Evolutionary conservation across 1,139 yeast species (phyloP).

Genomic region (Pichia sp.): DNA sequence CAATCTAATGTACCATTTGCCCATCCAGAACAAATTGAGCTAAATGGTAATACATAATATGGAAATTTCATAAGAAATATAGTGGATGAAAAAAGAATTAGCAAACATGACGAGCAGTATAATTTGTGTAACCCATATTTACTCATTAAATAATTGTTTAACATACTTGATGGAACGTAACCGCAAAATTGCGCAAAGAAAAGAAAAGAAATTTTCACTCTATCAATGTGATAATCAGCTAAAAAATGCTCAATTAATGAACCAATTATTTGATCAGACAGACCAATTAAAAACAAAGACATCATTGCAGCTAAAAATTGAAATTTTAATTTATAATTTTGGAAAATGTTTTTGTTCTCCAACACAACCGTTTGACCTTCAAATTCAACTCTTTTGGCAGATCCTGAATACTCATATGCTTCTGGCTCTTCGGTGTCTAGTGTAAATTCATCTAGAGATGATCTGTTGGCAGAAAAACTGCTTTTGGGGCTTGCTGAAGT

Average conservation of each 20-base stretch:
- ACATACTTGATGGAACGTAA: slow-evolving; percentile 31
- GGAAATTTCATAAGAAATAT: slow-evolving; percentile 33
- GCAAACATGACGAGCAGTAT: slow-evolving; percentile 19
- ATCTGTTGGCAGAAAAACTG: too few relatives aligned
- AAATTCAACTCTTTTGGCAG: slow-evolving; percentile 5
- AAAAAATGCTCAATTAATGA: slow-evolving; percentile 48
- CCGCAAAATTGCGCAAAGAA: slow-evolving; percentile 34
- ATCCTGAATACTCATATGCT: background rate
- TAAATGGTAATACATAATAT: slow-evolving; percentile 32
- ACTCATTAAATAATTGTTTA: slow-evolving; percentile 26
- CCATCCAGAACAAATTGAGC: slow-evolving; percentile 45
- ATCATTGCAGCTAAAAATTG: slow-evolving; percentile 40
- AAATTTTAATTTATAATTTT: slow-evolving; percentile 30
- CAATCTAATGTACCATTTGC: slow-evolving; percentile 62
- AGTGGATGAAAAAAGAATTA: slow-evolving; percentile 17
- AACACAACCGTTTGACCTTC: slow-evolving; percentile 26
- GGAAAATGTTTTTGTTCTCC: slow-evolving; percentile 34
- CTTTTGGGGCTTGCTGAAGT: too few relatives aligned
- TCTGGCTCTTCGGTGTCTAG: slow-evolving; percentile 1
- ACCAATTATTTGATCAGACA: slow-evolving; percentile 56
- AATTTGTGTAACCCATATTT: slow-evolving; percentile 29
- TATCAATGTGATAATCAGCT: slow-evolving; percentile 39
- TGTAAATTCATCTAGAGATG: slow-evolving; percentile 5
- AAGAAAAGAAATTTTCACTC: slow-evolving; percentile 32
- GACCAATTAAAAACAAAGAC: slow-evolving; percentile 42